A percentile compares a stretch with the other conserved stretches of the same genome.
Evolutionary conservation across 768 basidiomycete species (phyloP).

Genomic region (Trametes villosa): DNA sequence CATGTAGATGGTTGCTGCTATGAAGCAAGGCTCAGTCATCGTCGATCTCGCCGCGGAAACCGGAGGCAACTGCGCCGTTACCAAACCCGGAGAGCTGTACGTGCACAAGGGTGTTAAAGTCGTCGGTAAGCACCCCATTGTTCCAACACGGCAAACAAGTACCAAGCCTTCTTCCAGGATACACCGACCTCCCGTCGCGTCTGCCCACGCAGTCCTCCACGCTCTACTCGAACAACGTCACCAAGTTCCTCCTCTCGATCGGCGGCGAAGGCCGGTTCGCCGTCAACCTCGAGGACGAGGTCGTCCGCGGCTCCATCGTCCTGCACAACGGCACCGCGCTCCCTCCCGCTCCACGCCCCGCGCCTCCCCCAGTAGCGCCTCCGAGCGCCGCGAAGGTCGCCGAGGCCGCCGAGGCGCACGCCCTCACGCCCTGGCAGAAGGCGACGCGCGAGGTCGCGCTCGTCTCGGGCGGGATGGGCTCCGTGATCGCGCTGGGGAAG

Average conservation of each 20-base stretch:
- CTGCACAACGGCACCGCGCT: conserved; percentile 68
- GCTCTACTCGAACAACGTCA: conserved; percentile 89
- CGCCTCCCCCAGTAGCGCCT: conserved; percentile 63
- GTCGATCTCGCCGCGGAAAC: conserved; percentile 88
- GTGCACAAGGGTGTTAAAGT: conserved; percentile 79
- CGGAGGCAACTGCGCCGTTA: conserved; percentile 89
- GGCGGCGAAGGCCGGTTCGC: conserved; percentile 61
- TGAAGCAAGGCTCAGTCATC: conserved; percentile 91
- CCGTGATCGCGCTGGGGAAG: conserved; percentile 74
- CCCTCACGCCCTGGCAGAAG: conserved; percentile 88
- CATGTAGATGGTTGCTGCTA: conserved; percentile 75
- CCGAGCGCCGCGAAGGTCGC: conserved; percentile 51
- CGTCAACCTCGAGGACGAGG: conserved; percentile 81
- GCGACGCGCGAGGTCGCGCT: conserved; percentile 72
- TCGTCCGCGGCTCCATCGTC: conserved; percentile 79
- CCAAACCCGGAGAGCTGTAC: conserved; percentile 73
- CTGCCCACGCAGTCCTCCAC: conserved; percentile 89
- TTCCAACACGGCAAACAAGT: not conserved
- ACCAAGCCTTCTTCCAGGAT: conserved; percentile 50
- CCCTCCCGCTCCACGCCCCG: conserved; percentile 67
- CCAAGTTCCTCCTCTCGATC: conserved; percentile 85
- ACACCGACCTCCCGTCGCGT: conserved; percentile 85
- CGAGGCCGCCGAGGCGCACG: conserved; percentile 49
- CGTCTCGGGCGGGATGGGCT: conserved; percentile 78
- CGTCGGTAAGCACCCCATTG: conserved; percentile 54